Conservation (phyloP, 2,329 filamentous ascomycete genomes). For the Trichophyton benhamiae region DNA sequence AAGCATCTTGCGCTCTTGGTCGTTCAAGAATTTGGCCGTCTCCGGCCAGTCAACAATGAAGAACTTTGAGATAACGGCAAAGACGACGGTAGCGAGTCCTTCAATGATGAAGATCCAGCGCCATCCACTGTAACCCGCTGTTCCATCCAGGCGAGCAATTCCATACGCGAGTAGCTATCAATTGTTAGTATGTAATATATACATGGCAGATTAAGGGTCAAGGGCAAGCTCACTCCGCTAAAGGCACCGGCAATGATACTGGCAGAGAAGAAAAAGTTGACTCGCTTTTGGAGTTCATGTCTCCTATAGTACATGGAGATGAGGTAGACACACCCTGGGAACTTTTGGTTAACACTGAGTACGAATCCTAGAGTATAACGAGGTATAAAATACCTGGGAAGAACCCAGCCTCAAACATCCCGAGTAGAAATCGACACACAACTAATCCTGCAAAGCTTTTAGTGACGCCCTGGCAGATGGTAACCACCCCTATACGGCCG, state of each 20-base stretch:
- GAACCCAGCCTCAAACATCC: conserved; percentile 29
- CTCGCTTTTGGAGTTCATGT: conserved; percentile 30
- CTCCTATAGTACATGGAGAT: conserved; percentile 30
- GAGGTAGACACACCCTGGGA: conserved; percentile 18
- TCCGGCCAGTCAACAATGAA: conserved; percentile 36
- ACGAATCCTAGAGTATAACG: background rate
- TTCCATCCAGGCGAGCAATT: conserved; percentile 31
- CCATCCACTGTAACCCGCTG: conserved; percentile 30
- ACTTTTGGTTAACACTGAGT: background rate
- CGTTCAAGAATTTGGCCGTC: conserved; percentile 35
- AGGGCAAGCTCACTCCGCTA: conserved; percentile 22
- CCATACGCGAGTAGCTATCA: conserved; percentile 31
- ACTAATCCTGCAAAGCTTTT: conserved; percentile 29
- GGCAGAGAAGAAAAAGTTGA: conserved; percentile 25
- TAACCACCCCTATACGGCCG: conserved; percentile 25
- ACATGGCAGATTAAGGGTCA: background rate
- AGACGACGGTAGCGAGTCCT: conserved; percentile 36
- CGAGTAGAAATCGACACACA: conserved; percentile 26
- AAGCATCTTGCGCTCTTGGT: conserved; percentile 35
- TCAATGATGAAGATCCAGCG: conserved; percentile 41
- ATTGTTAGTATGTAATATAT: background rate
- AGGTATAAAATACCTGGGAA: conserved; percentile 21
- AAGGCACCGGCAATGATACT: conserved; percentile 31
- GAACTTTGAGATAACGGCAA: conserved; percentile 41
- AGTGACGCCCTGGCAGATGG: conserved; percentile 33